Evolutionary conservation across 2,329 filamentous ascomycete genomes (phyloP).

Genomic region (Tolypocladium tundrense): DNA sequence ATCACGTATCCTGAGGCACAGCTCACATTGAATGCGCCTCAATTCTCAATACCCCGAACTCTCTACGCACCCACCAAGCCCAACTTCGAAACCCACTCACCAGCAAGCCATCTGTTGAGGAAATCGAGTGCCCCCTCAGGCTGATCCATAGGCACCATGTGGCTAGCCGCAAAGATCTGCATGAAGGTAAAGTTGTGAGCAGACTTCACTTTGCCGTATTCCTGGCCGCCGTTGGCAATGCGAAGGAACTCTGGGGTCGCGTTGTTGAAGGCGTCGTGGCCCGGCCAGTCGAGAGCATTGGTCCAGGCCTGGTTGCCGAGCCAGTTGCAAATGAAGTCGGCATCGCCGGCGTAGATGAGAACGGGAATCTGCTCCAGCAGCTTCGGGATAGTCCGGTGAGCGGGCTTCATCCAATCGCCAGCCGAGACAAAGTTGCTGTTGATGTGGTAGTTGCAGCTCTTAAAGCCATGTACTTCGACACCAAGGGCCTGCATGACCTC

Average conservation of each 20-base stretch:
- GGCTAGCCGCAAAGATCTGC: slow-evolving; percentile 75
- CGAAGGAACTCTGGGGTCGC: slow-evolving; percentile 60
- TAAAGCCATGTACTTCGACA: slow-evolving; percentile 75
- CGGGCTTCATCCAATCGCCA: slow-evolving; percentile 97
- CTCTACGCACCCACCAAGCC: too few relatives aligned
- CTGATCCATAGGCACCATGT: slow-evolving; percentile 96
- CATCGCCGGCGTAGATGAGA: slow-evolving; percentile 83
- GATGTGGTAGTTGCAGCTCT: slow-evolving; percentile 95
- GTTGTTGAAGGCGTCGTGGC: slow-evolving; percentile 68
- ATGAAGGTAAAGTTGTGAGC: slow-evolving; percentile 90
- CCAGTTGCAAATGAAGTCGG: slow-evolving; percentile 93
- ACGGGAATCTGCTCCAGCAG: slow-evolving; percentile 86
- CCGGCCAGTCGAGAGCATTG: slow-evolving; percentile 84
- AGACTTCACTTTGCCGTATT: slow-evolving; percentile 71
- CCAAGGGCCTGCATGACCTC: slow-evolving; percentile 80
- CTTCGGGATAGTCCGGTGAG: slow-evolving; percentile 76
- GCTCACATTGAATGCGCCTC: too few relatives aligned
- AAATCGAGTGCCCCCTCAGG: slow-evolving; percentile 81
- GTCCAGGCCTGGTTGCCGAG: slow-evolving; percentile 95
- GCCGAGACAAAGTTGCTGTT: slow-evolving; percentile 96
- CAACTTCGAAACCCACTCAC: slow-evolving; percentile 54
- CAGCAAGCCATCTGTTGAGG: slow-evolving; percentile 84
- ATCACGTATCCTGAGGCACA: too few relatives aligned
- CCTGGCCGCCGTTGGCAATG: slow-evolving; percentile 32
- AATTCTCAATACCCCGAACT: too few relatives aligned